Evolutionary conservation across 768 basidiomycete genomes (phyloP).

Genomic region (Leccinum broughii): DNA sequence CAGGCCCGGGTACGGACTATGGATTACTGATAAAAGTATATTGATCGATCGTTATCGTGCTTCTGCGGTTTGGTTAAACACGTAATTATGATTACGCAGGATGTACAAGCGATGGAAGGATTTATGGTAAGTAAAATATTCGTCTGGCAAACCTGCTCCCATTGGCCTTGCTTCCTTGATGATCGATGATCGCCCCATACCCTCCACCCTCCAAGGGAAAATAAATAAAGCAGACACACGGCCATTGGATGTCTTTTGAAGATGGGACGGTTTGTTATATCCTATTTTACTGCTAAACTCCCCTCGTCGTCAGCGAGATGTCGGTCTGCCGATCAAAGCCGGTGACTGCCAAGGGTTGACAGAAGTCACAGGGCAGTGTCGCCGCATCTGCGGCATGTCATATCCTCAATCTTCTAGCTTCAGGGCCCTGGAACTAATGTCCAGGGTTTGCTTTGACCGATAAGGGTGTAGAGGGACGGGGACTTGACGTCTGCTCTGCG

Average conservation of each 20-base stretch:
- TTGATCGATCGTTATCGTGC: conserved; percentile 10
- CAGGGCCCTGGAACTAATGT: conserved; percentile 35
- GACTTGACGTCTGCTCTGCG: conserved; percentile 34
- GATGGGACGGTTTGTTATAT: conserved; percentile 50
- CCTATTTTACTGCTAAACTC: conserved; percentile 28
- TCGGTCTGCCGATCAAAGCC: conserved; percentile 48
- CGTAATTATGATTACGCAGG: neutral
- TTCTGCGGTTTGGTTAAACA: conserved; percentile 1
- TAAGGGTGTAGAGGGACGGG: conserved; percentile 35
- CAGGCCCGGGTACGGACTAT: conserved; percentile 1
- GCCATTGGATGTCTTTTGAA: conserved; percentile 42
- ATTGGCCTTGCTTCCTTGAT: neutral
- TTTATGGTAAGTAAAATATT: neutral
- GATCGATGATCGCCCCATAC: too few species aligned
- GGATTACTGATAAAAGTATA: neutral
- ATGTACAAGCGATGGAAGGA: neutral
- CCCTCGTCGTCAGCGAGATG: conserved; percentile 50
- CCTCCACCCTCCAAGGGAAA: neutral
- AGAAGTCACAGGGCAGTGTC: conserved; percentile 37
- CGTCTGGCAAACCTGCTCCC: neutral
- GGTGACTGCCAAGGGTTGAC: conserved; percentile 34
- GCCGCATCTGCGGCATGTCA: conserved; percentile 53
- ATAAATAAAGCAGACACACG: conserved; percentile 18
- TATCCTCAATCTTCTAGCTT: neutral
- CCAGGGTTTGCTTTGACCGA: conserved; percentile 51